A percentile compares a stretch with the other conserved stretches of the same genome.
These are phyloP conservation scores for Chrysophaeum taylorii DNA, from an alignment of 352 stramenopile species.

Conservation along the genomic window DNA sequence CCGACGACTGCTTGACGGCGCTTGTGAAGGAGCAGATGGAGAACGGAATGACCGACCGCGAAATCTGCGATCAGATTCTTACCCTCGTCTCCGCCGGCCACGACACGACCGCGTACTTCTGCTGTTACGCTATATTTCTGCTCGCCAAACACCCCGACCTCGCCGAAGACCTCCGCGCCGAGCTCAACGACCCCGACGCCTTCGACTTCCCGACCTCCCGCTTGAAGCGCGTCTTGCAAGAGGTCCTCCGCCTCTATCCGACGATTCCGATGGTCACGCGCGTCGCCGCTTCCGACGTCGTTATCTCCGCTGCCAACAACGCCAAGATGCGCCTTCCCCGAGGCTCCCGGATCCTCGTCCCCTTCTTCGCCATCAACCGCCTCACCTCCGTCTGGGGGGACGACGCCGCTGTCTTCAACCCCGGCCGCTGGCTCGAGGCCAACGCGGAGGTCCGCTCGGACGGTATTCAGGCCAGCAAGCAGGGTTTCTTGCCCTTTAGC, in stretches of 20 bases:
- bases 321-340: too few species aligned
- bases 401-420: conserved; percentile 34
- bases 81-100: conserved; percentile 32
- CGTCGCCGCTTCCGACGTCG: not conserved
- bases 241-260: conserved; percentile 29
- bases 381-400: conserved; percentile 35
- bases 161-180: conserved; percentile 23
- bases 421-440: conserved; percentile 28
- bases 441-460: not conserved
- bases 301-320: too few species aligned
- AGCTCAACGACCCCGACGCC: conserved; percentile 27
- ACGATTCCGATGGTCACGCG: conserved; percentile 33
- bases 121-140: conserved; percentile 26
- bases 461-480: conserved; percentile 4
- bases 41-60: conserved; percentile 1
- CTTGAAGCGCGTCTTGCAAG: conserved; percentile 21
- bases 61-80: conserved; percentile 30
- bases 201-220: conserved; percentile 18
- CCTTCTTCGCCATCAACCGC: conserved; percentile 34
- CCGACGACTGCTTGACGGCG: conserved; percentile 18
- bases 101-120: conserved; percentile 33
- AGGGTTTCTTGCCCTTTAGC: conserved; percentile 43
- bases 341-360: conserved; percentile 23
- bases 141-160: conserved; percentile 28
- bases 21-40: not conserved